These are phyloP conservation scores for Limnanthes douglasii DNA, from an alignment of 345 rosid species.

Conservation along the genomic window DNA sequence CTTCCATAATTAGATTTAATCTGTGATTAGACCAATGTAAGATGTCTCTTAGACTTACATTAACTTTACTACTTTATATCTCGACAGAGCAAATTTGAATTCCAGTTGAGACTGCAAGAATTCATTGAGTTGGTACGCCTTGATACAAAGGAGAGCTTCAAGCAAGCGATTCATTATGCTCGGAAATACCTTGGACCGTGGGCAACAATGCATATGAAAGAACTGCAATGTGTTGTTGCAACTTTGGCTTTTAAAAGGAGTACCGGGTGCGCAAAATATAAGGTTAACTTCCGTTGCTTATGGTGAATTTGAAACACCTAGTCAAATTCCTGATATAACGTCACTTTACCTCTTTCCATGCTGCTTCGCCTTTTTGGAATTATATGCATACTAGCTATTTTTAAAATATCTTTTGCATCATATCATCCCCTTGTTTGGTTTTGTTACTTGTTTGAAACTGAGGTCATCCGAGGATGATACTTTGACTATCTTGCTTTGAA, in stretches of 20 bases:
- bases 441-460: too few relatives aligned
- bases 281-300: slow-evolving; percentile 31
- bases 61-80: background rate
- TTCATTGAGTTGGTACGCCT: slow-evolving; percentile 82
- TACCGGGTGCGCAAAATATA: slow-evolving; percentile 64
- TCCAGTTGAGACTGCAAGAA: slow-evolving; percentile 93
- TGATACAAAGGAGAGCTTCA: slow-evolving; percentile 51
- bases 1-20: background rate
- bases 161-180: slow-evolving; percentile 68
- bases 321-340: too few relatives aligned
- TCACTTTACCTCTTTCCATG: too few relatives aligned
- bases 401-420: too few relatives aligned
- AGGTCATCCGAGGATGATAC: too few relatives aligned
- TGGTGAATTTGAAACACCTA: too few relatives aligned
- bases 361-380: too few relatives aligned
- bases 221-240: slow-evolving; percentile 64
- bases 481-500: too few relatives aligned
- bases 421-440: too few relatives aligned
- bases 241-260: slow-evolving; percentile 79
- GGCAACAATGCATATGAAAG: slow-evolving; percentile 82
- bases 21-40: background rate
- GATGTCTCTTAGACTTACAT: background rate
- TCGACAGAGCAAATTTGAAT: slow-evolving; percentile 78
- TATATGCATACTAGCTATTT: too few relatives aligned
- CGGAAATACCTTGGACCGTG: slow-evolving; percentile 78